These are phyloP conservation scores for Phytophthora citricola DNA, from an alignment of 352 stramenopile genomes.

Conservation along the genomic window DNA sequence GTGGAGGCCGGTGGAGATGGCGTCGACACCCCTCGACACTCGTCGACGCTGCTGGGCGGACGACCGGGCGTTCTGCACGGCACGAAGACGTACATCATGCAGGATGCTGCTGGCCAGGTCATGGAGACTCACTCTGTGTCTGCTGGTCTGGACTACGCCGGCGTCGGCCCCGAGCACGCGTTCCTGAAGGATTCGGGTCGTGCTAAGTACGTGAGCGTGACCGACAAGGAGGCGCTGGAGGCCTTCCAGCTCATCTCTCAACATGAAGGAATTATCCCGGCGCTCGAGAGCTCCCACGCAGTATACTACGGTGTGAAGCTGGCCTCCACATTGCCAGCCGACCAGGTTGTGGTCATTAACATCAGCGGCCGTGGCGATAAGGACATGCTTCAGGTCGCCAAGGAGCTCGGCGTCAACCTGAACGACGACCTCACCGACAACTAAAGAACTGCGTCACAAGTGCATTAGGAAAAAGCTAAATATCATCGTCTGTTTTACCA, in stretches of 20 bases:
- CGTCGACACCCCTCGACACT: slow-evolving; percentile 91
- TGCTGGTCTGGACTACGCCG: slow-evolving; percentile 98
- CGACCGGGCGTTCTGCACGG: slow-evolving; percentile 97
- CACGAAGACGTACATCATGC: slow-evolving; percentile 98
- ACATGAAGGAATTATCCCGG: slow-evolving; percentile 98
- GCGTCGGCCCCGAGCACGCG: slow-evolving; percentile 97
- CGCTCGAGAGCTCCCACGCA: slow-evolving; percentile 96
- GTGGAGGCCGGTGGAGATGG: slow-evolving; percentile 97
- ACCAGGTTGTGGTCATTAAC: slow-evolving; percentile 97
- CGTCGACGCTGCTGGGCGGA: slow-evolving; percentile 94
- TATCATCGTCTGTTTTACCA: slow-evolving; percentile 29
- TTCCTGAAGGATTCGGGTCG: slow-evolving; percentile 96
- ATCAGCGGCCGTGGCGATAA: slow-evolving; percentile 98
- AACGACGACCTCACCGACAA: slow-evolving; percentile 86
- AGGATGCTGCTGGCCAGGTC: slow-evolving; percentile 95
- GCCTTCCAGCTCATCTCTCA: slow-evolving; percentile 96
- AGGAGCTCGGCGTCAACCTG: slow-evolving; percentile 94
- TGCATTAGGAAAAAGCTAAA: slow-evolving; percentile 33
- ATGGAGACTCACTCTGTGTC: slow-evolving; percentile 96
- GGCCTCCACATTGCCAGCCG: slow-evolving; percentile 85
- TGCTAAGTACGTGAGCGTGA: slow-evolving; percentile 97
- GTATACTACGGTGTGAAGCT: slow-evolving; percentile 95
- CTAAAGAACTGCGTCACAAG: slow-evolving; percentile 23
- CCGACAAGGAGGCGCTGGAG: slow-evolving; percentile 96
- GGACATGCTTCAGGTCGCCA: slow-evolving; percentile 98